phyloP scores from a whole-genome alignment of 176 grass and related monocot species.

The Aegilops sharonensis region DNA sequence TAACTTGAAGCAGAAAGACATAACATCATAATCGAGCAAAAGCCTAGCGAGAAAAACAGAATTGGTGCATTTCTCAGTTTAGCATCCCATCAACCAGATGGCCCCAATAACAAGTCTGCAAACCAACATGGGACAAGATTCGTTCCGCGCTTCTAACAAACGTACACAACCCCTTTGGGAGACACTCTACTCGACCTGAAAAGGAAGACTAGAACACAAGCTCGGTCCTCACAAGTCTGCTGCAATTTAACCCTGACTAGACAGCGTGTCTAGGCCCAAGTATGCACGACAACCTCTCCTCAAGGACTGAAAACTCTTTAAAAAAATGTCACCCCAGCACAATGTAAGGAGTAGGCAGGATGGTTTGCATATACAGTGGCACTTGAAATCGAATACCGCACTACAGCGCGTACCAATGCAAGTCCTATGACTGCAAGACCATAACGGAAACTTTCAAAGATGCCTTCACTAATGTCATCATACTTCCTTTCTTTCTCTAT shows the following conservation, averaged over 20 bases:
- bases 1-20: constrained; percentile 2
- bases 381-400: no score
- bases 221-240: not conserved
- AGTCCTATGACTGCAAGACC: no score
- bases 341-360: no score
- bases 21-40: not conserved
- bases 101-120: not conserved
- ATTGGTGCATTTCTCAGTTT: not conserved
- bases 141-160: not conserved
- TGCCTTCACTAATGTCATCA: no score
- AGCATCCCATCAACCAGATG: not conserved
- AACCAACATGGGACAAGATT: not conserved
- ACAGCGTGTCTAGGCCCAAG: not conserved
- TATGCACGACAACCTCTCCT: no score
- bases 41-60: not conserved
- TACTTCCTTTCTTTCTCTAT: no score
- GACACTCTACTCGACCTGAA: not conserved
- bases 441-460: no score
- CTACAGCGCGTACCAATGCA: no score
- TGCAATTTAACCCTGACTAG: not conserved
- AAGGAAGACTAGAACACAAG: not conserved
- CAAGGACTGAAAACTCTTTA: not conserved
- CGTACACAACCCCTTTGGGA: no score
- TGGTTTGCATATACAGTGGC: no score
- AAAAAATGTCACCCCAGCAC: no score